Percentiles rank a stretch among this genome's conserved stretches.
Conservation (phyloP, 176 grass and related monocot genomes). For the Cocos nucifera region DNA sequence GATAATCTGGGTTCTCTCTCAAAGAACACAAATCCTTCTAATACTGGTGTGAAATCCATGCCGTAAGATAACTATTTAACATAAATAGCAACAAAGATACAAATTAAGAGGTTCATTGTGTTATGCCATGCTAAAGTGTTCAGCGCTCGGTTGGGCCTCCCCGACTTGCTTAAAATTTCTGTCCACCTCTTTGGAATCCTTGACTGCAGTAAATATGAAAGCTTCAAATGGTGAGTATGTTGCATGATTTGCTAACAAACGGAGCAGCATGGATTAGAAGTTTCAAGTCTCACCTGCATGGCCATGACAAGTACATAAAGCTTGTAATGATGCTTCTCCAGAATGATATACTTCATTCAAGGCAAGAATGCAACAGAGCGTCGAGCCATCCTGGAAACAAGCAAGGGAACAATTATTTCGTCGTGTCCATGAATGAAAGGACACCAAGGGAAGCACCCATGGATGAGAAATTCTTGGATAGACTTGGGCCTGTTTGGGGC, state of each 20-base stretch:
- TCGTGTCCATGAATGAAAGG: no score
- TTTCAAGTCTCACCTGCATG: constrained; percentile 51
- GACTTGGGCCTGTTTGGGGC: no score
- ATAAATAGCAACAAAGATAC: not conserved
- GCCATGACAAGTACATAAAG: constrained; percentile 82
- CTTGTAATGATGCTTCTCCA: constrained; percentile 95
- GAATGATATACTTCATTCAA: constrained; percentile 87
- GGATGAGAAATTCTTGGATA: constrained; percentile 29
- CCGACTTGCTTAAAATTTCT: no score
- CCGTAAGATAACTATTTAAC: no score
- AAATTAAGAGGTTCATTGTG: not conserved
- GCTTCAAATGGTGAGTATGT: no score
- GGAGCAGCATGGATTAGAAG: no score
- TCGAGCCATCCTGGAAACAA: constrained; percentile 65
- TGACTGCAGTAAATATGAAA: constrained; percentile 42
- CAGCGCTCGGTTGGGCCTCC: constrained; percentile 63
- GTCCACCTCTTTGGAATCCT: constrained; percentile 67
- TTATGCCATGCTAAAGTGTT: constrained; percentile 53
- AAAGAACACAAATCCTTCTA: no score
- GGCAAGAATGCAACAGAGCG: constrained; percentile 70
- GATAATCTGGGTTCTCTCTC: constrained; percentile 36
- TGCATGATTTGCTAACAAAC: no score
- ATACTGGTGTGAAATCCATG: no score
- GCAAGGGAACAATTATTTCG: not conserved
- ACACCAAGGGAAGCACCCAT: constrained; percentile 29